Evolutionary conservation across 2,329 filamentous ascomycete species (phyloP).

Genomic region (Colletotrichum truncatum): DNA sequence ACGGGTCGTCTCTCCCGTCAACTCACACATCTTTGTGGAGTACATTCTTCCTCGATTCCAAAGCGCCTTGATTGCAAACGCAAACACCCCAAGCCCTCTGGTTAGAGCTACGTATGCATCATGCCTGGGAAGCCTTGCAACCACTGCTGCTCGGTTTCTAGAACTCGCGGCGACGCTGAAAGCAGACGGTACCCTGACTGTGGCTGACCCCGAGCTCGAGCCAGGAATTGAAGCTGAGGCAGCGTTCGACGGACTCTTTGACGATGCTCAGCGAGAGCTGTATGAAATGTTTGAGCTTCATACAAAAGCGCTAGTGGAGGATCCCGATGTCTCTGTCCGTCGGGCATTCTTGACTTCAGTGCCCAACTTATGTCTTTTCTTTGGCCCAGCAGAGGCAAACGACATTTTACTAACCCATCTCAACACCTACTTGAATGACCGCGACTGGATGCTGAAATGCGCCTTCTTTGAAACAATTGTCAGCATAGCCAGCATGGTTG

Average conservation of each 20-base stretch:
- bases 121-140: constrained; percentile 87
- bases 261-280: constrained; percentile 85
- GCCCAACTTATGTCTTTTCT: constrained; percentile 92
- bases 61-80: constrained; percentile 56
- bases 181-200: constrained; percentile 82
- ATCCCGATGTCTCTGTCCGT: constrained; percentile 84
- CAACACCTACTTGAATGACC: constrained; percentile 96
- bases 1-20: constrained; percentile 83
- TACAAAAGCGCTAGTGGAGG: constrained; percentile 89
- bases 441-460: constrained; percentile 95
- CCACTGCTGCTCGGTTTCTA: constrained; percentile 84
- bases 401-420: constrained; percentile 96
- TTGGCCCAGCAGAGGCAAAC: constrained; percentile 89
- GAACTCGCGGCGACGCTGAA: constrained; percentile 91
- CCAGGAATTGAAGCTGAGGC: constrained; percentile 72
- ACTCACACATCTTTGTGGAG: constrained; percentile 74
- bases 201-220: constrained; percentile 82
- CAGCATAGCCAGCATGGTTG: constrained; percentile 89
- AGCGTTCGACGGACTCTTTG: constrained; percentile 84
- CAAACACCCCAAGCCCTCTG: constrained; percentile 68
- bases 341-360: constrained; percentile 93
- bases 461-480: constrained; percentile 97
- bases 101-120: constrained; percentile 93
- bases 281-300: constrained; percentile 86
- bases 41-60: constrained; percentile 74